Evolutionary conservation across 202 grass and related monocot species (phyloP).

Genomic region (Carex arenaria): DNA sequence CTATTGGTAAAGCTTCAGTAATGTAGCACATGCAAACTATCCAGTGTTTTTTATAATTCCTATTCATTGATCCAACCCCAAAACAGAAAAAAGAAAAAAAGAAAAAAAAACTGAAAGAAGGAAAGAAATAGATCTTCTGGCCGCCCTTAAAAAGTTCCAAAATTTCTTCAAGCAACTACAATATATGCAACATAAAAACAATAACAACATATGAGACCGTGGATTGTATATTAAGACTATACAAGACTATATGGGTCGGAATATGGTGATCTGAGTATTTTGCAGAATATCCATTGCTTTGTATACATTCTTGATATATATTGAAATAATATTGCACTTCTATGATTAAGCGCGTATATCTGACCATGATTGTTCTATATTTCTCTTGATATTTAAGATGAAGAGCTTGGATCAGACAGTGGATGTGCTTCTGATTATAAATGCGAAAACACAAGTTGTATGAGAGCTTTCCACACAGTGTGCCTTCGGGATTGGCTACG

Average conservation of each 20-base stretch:
- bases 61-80: neutral
- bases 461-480: conserved; percentile 57
- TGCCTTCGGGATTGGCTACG: conserved; percentile 77
- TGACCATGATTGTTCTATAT: neutral
- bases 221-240: neutral
- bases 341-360: neutral
- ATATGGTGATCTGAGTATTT: neutral
- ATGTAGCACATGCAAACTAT: neutral
- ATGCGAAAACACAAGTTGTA: conserved; percentile 64
- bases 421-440: conserved; percentile 57
- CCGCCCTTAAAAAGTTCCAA: neutral
- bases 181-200: neutral
- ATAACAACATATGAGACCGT: neutral
- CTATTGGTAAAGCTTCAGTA: conserved; percentile 36
- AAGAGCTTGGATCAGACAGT: conserved; percentile 60
- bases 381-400: conserved; percentile 41
- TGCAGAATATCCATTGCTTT: neutral
- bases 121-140: neutral
- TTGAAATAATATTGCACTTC: neutral
- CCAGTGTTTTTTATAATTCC: neutral
- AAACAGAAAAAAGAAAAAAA: neutral
- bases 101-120: neutral
- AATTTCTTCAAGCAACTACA: neutral
- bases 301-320: neutral
- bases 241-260: neutral